These are phyloP conservation scores for Hyphopichia pseudoburtonii DNA, from an alignment of 1,139 yeast genomes.

Conservation along the genomic window DNA sequence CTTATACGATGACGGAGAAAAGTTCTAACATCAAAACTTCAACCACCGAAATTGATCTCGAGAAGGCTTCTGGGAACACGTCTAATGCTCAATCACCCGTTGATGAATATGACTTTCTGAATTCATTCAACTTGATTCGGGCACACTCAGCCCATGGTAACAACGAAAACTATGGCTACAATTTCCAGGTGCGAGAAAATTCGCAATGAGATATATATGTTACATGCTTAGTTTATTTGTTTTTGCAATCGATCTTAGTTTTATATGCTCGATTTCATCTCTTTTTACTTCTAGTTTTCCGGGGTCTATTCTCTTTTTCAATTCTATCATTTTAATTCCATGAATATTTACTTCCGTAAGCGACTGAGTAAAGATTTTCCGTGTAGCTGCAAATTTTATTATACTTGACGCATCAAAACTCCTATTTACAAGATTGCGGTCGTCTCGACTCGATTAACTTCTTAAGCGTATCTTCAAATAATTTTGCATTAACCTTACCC, in stretches of 20 bases:
- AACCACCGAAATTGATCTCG: slow-evolving; percentile 1
- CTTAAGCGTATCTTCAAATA: slow-evolving; percentile 46
- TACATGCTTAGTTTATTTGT: no score
- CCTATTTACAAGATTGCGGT: neutral
- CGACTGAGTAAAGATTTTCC: no score
- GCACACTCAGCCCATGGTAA: neutral
- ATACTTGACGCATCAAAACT: no score
- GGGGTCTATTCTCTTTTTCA: no score
- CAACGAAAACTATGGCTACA: slow-evolving; percentile 12
- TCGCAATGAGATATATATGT: no score
- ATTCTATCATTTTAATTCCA: neutral
- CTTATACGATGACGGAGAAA: slow-evolving; percentile 1
- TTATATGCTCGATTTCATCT: no score
- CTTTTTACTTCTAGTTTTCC: no score
- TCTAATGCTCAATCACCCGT: neutral
- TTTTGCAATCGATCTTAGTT: no score
- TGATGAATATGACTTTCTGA: neutral
- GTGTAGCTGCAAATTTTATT: no score
- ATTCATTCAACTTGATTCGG: no score
- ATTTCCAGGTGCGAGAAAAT: slow-evolving; percentile 12
- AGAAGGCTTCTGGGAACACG: neutral
- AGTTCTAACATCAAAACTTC: neutral
- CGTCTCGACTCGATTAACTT: slow-evolving; percentile 17
- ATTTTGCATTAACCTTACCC: slow-evolving; percentile 60
- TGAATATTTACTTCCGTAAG: no score